phyloP scores from a whole-genome alignment of 495 filamentous ascomycete species.

The Xylaria bambusicola region DNA sequence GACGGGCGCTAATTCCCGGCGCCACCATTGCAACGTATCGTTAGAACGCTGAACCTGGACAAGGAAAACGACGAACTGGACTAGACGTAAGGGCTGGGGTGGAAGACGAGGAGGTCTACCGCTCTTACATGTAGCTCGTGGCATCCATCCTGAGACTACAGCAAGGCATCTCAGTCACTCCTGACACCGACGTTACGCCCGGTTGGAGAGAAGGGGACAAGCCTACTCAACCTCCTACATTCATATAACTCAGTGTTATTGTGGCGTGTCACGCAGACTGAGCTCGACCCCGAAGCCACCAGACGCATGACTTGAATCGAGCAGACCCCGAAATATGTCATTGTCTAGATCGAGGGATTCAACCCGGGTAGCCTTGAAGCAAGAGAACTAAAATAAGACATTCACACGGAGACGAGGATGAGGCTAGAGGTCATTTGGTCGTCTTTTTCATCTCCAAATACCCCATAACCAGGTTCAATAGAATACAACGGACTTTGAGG shows the following conservation, averaged over 20 bases:
- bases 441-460: too few relatives aligned
- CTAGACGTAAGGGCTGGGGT: not conserved
- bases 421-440: too few relatives aligned
- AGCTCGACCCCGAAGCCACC: constrained; percentile 5
- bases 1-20: constrained; percentile 13
- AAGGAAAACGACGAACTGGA: not conserved
- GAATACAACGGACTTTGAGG: constrained; percentile 1
- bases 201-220: not conserved
- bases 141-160: too few relatives aligned
- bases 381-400: too few relatives aligned
- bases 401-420: too few relatives aligned
- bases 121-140: too few relatives aligned
- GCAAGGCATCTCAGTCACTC: too few relatives aligned
- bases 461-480: not conserved
- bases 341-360: constrained; percentile 1
- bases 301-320: not conserved
- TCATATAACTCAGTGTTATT: not conserved
- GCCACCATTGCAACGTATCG: constrained; percentile 7
- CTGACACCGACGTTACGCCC: not conserved
- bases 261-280: constrained; percentile 3
- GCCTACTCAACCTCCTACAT: not conserved
- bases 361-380: not conserved
- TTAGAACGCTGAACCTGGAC: not conserved
- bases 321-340: not conserved
- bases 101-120: too few relatives aligned